These are phyloP conservation scores for Porphyrellus cyaneotinctus DNA, from an alignment of 768 basidiomycete species.

Conservation along the genomic window DNA sequence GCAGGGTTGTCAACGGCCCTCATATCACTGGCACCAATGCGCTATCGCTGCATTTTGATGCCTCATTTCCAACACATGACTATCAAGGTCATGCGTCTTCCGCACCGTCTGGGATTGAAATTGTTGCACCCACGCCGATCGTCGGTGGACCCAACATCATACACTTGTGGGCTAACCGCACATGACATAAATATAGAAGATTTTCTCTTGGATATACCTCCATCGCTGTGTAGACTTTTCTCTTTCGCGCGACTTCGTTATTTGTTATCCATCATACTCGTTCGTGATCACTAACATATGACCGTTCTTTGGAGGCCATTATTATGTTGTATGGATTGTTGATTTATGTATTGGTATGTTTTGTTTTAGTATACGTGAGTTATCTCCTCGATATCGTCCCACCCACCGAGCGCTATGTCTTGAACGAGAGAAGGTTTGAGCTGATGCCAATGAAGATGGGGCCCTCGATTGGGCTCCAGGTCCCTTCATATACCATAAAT, in stretches of 20 bases:
- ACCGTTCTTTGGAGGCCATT: background rate
- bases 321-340: conserved; percentile 11
- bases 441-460: background rate
- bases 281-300: no score
- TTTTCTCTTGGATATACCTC: background rate
- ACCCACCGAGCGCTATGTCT: background rate
- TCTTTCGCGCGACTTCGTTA: background rate
- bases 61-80: conserved; percentile 30
- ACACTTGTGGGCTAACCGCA: conserved; percentile 33
- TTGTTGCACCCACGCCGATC: conserved; percentile 32
- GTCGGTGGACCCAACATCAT: conserved; percentile 33
- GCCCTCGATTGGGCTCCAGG: background rate
- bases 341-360: conserved; percentile 25
- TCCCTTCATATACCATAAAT: conserved; percentile 2
- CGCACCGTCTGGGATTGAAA: conserved; percentile 29
- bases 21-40: conserved; percentile 30
- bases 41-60: conserved; percentile 35
- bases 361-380: conserved; percentile 9
- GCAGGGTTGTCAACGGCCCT: conserved; percentile 16
- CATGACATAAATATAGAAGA: conserved; percentile 23
- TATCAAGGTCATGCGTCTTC: conserved; percentile 15
- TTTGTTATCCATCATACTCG: background rate
- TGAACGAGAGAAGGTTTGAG: background rate
- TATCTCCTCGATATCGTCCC: conserved; percentile 2
- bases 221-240: background rate